phyloP scores from a whole-genome alignment of 192 early-diverging fungal species.

The Paraglomus occultum region DNA sequence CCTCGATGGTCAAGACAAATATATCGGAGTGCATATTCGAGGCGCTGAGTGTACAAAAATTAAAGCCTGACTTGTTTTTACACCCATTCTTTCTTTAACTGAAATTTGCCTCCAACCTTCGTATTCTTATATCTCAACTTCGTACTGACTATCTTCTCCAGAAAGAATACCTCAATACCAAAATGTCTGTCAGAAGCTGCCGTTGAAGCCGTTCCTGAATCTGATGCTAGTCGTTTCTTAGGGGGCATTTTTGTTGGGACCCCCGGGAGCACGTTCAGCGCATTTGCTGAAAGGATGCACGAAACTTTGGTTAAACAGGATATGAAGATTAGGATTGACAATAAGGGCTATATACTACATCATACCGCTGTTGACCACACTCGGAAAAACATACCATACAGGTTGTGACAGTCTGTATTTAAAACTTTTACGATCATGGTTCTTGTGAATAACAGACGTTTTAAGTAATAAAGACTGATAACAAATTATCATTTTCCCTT shows the following conservation, averaged over 20 bases:
- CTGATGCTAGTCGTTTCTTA: slow-evolving; percentile 52
- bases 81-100: background rate
- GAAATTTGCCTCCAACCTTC: background rate
- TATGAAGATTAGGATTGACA: too few relatives aligned
- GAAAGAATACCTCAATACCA: background rate
- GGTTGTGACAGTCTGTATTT: too few relatives aligned
- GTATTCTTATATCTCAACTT: slow-evolving; percentile 9
- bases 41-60: slow-evolving; percentile 34
- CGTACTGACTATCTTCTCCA: background rate
- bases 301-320: too few relatives aligned
- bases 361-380: too few relatives aligned
- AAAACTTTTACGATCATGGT: too few relatives aligned
- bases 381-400: too few relatives aligned
- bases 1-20: slow-evolving; percentile 38
- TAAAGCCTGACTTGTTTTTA: background rate
- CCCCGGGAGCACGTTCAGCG: slow-evolving; percentile 48
- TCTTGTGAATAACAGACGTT: too few relatives aligned
- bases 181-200: slow-evolving; percentile 20
- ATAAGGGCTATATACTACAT: too few relatives aligned
- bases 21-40: slow-evolving; percentile 36
- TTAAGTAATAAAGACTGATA: too few relatives aligned
- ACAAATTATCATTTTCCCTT: too few relatives aligned
- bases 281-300: slow-evolving; percentile 1
- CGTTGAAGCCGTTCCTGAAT: slow-evolving; percentile 42
- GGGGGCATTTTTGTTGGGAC: slow-evolving; percentile 51